Evolutionary conservation across 2,329 filamentous ascomycete species (phyloP), one percentile per base, ranked within the genome.

Genomic region (Harringtonia aguacate): DNA sequence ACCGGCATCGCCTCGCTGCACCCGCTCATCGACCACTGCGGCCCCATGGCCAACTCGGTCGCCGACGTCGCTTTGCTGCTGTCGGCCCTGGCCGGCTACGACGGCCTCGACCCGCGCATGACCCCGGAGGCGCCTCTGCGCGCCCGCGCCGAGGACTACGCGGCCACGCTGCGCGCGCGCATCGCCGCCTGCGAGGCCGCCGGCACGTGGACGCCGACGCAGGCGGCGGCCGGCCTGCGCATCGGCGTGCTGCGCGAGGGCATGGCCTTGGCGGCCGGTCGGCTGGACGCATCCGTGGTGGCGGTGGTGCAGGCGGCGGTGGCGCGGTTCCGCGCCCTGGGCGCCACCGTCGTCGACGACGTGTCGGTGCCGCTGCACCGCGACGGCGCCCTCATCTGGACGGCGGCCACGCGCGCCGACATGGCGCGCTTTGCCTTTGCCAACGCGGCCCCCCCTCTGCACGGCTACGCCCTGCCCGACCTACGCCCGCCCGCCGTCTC

Each of bases 321-420:
- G 1, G 51, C 57, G 20, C 61, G 53, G 20, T 67, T 72, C 49
- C 48, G 50, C 14, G 49, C 56, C 12, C 58, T 67, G 13, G 69
- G 70, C 4, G 69, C 68, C 3, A 51, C 56, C 3, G 67, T 73
- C 9, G 50, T 58, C 15, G 63, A n/a, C n/a, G n/a, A 70, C 20
- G 55, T 73, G 3, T 68, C 63, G 2, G 55, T 73, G 5, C 69
- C 70, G 2, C 59, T 72, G 52, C 72, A 76, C 52, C 49, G 56
- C 15, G 52, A 63, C 13, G 70, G 64, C 0, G 61, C 67, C 0
- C 55, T 64, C 0, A 67, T 75, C 48, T 75, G 70, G 69, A 71
- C 70, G 2, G 63, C 62, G 2, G 56, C 58, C 3, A 62, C 59
- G 13, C 52, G 46, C 18, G 45, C 59, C 3, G 54, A 59, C 28